Evolutionary conservation across 768 basidiomycete species (phyloP), one percentile per base, ranked within the genome.

Genomic region (Amanita pallidorosea): DNA sequence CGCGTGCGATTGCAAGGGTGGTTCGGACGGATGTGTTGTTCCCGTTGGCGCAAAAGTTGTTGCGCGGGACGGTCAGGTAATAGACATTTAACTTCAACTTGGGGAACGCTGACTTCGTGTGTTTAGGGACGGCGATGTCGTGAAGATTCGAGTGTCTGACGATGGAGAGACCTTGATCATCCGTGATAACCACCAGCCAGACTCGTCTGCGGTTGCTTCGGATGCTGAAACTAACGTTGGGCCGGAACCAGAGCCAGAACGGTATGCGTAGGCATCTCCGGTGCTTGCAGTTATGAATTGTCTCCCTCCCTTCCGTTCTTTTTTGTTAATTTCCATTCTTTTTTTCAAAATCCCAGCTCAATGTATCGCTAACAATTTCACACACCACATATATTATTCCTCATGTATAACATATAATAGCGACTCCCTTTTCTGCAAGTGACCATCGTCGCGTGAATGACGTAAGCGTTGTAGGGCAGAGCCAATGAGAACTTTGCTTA

Each of bases 1-100:
- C 92, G 0, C 74, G 92, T 29, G 86, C 88, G 6, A 88, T 95
- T 50, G 88, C 88, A 7, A 70, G 92, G n/a, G 80, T 92, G 18
- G 87, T 95, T 4, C 72, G 87, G 47, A 83, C 82, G 47, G 79
- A 85, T 57, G 85, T 96, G 8, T 65, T 91, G 37, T 88, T 88
- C 70, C 87, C 85, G 20, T 68, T 95, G 17, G 91, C 92, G 0
- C 80, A 81, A 62, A 86, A 85, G 62, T 59, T 95, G 58, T 65
- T 96, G 54, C 74, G 73, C 40, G 92, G 91, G 0, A 86, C 83
- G 3, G 81, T 95, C 53, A 69, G 85, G 84, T 85, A 54, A 12
- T 1, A 9, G 29, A 23, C 22, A 3, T 2, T 29, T 9, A 8
- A 29, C 29, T 29, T 27, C 6, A 7, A 27, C 27, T 27, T 27